Evolutionary conservation across 805 yeast genomes (phyloP), one percentile per base, ranked within the genome.

Genomic region (Candida golubevii): DNA sequence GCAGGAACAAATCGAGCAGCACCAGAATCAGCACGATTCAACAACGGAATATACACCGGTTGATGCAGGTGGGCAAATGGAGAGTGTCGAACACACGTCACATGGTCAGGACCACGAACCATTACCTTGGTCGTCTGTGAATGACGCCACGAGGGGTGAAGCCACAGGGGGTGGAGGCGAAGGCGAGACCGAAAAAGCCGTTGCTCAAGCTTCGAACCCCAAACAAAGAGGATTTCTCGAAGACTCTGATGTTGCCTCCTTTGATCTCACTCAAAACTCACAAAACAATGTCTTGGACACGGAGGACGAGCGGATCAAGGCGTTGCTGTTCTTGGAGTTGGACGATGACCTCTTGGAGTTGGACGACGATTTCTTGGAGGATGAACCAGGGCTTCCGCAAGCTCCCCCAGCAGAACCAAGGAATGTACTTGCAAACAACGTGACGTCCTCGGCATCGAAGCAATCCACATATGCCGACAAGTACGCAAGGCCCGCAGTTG

Each of bases 281-380:
- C 23, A 9, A 29, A 23, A 4, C 38, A 41, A 10, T 23, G 10
- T 3, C 14, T 26, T 29, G 32, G 30, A 15, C 23, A 18, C 23
- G 23, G 45, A 34, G 2, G 38, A 28, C 8, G 37, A 43, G 34
- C 42, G 42, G 41, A 45, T 41, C 30, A 51, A 48, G 40, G 50
- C 40, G 8, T 47, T 44, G 28, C 52, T 47, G 29, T 34, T 52
- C 13, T 45, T 60, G 48, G 62, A 59, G 30, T 41, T 63, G 49
- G 65, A 63, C 35, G 68, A 62, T 34, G 69, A 65, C 46, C 54
- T 64, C 33, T 50, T 64, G 35, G 49, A 63, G 39, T 61, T 58
- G 33, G 72, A 61, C 14, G 75, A 71, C 32, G 75, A 72, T 37
- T 59, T 65, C 43, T 67, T 65, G 7, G 70, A 64, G 33, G 63